A percentile compares a stretch with the other conserved stretches of the same genome.
These are phyloP conservation scores for Alternaria sp. DNA, from an alignment of 2,329 filamentous ascomycete species.

Conservation along the genomic window DNA sequence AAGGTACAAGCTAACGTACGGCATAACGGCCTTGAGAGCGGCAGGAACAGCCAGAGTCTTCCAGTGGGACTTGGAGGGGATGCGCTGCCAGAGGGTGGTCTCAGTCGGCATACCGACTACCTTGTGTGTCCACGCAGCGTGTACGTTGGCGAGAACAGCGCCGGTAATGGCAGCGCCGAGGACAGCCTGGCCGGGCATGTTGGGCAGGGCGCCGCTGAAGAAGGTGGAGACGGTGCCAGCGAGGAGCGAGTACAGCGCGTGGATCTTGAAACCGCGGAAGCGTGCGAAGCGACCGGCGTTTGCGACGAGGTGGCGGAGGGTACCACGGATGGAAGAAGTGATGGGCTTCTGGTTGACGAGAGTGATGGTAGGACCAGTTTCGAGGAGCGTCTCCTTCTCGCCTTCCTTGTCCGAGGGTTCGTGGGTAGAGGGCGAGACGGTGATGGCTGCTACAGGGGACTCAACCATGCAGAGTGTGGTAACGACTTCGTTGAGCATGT, in stretches of 20 bases:
- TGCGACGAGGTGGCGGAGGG: constrained; percentile 68
- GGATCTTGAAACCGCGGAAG: constrained; percentile 72
- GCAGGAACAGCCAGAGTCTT: constrained; percentile 74
- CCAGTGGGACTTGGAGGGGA: constrained; percentile 72
- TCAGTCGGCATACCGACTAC: constrained; percentile 76
- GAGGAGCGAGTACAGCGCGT: constrained; percentile 50
- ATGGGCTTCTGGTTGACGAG: constrained; percentile 65
- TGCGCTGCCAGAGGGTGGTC: constrained; percentile 69
- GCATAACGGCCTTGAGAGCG: constrained; percentile 67
- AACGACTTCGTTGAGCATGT: constrained; percentile 68
- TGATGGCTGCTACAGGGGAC: constrained; percentile 62
- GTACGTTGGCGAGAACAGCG: constrained; percentile 71
- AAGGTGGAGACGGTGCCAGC: constrained; percentile 54
- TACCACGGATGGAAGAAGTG: constrained; percentile 67
- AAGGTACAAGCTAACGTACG: constrained; percentile 63
- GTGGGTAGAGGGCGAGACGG: constrained; percentile 58
- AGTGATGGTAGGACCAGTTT: constrained; percentile 52
- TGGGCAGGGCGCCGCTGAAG: constrained; percentile 55
- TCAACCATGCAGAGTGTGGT: constrained; percentile 71
- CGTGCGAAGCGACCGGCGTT: constrained; percentile 70
- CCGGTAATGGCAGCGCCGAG: constrained; percentile 66
- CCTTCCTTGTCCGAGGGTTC: constrained; percentile 53
- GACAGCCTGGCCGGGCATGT: constrained; percentile 57
- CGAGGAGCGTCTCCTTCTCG: constrained; percentile 50
- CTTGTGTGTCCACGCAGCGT: constrained; percentile 84